Base-by-base conservation (phyloP, 2,329 filamentous ascomycete species). In the Coniochaeta prunicola region DNA sequence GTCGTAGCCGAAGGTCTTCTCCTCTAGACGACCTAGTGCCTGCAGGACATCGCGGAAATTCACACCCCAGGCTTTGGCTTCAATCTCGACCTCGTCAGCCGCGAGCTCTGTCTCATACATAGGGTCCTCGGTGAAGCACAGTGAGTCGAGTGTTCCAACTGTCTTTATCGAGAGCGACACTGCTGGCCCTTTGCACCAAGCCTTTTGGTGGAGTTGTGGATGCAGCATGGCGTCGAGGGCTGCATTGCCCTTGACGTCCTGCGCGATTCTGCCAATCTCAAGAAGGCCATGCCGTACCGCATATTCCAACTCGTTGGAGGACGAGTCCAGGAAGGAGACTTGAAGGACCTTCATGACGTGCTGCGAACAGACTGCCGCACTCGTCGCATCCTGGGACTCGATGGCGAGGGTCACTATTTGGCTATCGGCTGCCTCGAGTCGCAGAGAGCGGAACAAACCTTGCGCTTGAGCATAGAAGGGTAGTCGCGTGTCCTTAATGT, bases 11-110 rank as follows among this genome's bases (percentile, higher is more conserved):
- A 68, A 58, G 0, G 12, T 13, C 6, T 13, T 6, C 12, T 36
- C 33, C 6, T 13, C 6, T 36, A 36, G 33, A 6, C 12, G 33
- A 36, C 33, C 33, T 36, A 70, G 64, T 4, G 74, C 71, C 13
- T 70, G 65, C 15, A 77, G 64, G 17, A 78, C 66, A 59, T 80
- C 77, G 53, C 68, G 63, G 57, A 72, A 75, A 58, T 74, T 76
- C 3, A 77, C 24, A 2, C 72, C 74, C 12, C 64, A 63, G 0
- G 71, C 69, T 50, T 66, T 64, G 1, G 68, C 56, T 30, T 73
- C 62, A 5, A 78, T 68, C 59, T 77, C 73, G 12, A 78, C 64
- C 19, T 69, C 62, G 53, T 68, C 64, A 0, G 57, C 56, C 19
- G 53, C 26, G 8, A 61, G 45, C 5, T 48, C 54, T 10, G 38